Conservation (phyloP, 2,329 filamentous ascomycete genomes). For the Sporothrix pallida region DNA sequence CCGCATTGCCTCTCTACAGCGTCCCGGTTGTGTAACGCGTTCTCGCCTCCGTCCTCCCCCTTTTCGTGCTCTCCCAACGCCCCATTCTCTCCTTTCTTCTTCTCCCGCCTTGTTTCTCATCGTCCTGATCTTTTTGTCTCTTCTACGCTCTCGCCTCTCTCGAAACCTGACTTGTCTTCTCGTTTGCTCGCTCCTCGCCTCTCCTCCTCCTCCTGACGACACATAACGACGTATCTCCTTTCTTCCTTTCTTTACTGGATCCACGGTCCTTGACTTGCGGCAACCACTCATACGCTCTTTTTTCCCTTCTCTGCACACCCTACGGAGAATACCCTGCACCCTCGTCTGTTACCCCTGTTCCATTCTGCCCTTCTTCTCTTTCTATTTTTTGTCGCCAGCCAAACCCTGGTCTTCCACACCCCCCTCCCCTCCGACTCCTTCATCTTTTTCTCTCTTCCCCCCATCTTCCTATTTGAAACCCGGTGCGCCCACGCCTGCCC, state of each 20-base stretch:
- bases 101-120: slow-evolving; percentile 15
- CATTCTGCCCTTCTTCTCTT: neutral
- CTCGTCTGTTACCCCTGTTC: slow-evolving; percentile 16
- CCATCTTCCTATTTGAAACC: slow-evolving; percentile 38
- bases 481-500: slow-evolving; percentile 33
- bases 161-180: neutral
- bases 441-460: neutral
- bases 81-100: slow-evolving; percentile 3
- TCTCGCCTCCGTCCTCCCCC: slow-evolving; percentile 26
- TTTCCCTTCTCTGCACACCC: slow-evolving; percentile 19
- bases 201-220: neutral
- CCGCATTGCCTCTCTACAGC: slow-evolving; percentile 27
- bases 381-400: slow-evolving; percentile 6
- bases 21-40: slow-evolving; percentile 35
- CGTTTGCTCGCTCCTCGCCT: neutral
- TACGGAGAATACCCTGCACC: neutral
- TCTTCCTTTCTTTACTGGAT: neutral
- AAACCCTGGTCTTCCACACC: slow-evolving; percentile 5
- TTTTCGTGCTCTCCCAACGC: slow-evolving; percentile 21
- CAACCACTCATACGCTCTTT: neutral
- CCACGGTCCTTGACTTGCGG: slow-evolving; percentile 7
- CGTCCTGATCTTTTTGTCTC: slow-evolving; percentile 8
- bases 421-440: slow-evolving; percentile 19
- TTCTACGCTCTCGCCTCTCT: neutral
- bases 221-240: neutral